Evolutionary conservation across 495 filamentous ascomycete species (phyloP), one percentile per base, ranked within the genome.

Genomic region (Hypoxylon rickii): DNA sequence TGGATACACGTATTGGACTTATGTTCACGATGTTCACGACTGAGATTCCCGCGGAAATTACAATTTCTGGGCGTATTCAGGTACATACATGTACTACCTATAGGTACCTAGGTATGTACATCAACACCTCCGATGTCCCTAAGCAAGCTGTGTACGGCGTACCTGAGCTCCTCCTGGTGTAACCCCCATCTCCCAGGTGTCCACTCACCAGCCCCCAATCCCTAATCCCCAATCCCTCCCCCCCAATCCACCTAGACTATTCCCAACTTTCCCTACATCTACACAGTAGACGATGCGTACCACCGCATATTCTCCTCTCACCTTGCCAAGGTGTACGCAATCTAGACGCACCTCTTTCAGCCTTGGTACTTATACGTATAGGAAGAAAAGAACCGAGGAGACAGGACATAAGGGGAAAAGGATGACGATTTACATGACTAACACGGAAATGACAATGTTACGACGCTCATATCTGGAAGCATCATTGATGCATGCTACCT

Each of bases 41-140:
- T n/a, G n/a, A n/a, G n/a, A n/a, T n/a, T n/a, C n/a, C n/a, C n/a
- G n/a, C n/a, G n/a, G n/a, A n/a, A n/a, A n/a, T n/a, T n/a, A n/a
- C n/a, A n/a, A n/a, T n/a, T n/a, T n/a, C n/a, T n/a, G n/a, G n/a
- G n/a, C n/a, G n/a, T n/a, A n/a, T n/a, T 4, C 24, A 29, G 24
- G 4, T 29, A 29, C 24, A 29, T 29, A 29, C 10, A 29, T 29
- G 24, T 29, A 29, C 10, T 29, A 29, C 24, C 24, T 29, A 29
- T 55, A 55, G 51, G 51, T 47, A 41, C 51, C 20, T 44, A 50
- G 40, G 44, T 33, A 38, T 32, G 13, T 33, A 33, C n/a, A n/a
- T n/a, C n/a, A n/a, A n/a, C n/a, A n/a, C n/a, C n/a, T n/a, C n/a
- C n/a, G n/a, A n/a, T n/a, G n/a, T n/a, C n/a, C n/a, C n/a, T n/a